Conservation (phyloP, 2,329 filamentous ascomycete species). For the Colletotrichum eremochloae region DNA sequence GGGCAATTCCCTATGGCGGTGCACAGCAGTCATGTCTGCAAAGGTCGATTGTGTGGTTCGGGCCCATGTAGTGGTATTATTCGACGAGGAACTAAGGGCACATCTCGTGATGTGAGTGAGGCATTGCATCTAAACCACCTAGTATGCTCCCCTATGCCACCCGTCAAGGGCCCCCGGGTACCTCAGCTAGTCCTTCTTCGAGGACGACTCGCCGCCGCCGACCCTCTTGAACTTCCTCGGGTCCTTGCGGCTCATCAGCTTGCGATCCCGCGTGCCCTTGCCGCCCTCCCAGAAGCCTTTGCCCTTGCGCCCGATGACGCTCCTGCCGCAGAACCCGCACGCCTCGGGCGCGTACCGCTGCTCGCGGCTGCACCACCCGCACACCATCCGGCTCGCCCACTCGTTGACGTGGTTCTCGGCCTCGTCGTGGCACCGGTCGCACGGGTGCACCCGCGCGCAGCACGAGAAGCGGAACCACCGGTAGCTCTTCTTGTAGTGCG, state of each 20-base stretch:
- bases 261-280: constrained; percentile 81
- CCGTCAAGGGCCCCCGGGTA: neutral
- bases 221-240: constrained; percentile 78
- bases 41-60: neutral
- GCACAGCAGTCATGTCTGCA: neutral
- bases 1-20: neutral
- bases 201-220: constrained; percentile 55
- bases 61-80: neutral
- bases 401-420: constrained; percentile 80
- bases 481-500: constrained; percentile 70
- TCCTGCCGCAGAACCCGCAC: constrained; percentile 79
- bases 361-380: constrained; percentile 83
- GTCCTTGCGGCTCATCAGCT: constrained; percentile 81
- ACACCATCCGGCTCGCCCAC: constrained; percentile 88
- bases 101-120: neutral
- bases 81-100: neutral
- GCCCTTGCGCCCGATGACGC: constrained; percentile 75
- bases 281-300: constrained; percentile 89
- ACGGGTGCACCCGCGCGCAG: constrained; percentile 70
- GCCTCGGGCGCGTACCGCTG: constrained; percentile 83
- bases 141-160: too few relatives aligned
- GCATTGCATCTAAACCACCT: neutral
- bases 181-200: constrained; percentile 50
- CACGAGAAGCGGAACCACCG: constrained; percentile 77
- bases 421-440: constrained; percentile 81